phyloP scores from a whole-genome alignment of 148 eudicot genomes.

The Camellia lanceoleosa region DNA sequence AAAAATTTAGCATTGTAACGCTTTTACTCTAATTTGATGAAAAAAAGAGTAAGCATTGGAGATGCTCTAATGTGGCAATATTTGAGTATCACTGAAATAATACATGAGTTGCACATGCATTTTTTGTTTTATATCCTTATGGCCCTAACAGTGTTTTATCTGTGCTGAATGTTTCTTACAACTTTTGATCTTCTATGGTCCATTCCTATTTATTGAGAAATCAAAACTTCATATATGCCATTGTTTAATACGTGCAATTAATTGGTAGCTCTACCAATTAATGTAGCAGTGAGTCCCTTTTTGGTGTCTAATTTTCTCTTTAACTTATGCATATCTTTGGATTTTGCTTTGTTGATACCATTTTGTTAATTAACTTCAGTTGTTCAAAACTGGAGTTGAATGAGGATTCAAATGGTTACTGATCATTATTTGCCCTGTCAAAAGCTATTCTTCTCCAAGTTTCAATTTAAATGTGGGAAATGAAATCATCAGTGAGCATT shows the following conservation, averaged over 20 bases:
- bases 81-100: not conserved
- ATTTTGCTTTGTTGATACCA: not conserved
- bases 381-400: not conserved
- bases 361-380: not conserved
- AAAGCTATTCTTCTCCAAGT: not conserved
- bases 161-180: not conserved
- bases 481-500: not conserved
- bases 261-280: too few species aligned
- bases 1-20: too few species aligned
- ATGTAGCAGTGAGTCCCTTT: not conserved
- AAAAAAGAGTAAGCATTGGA: too few species aligned
- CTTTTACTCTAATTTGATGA: too few species aligned
- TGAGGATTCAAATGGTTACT: not conserved
- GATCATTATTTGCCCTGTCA: not conserved
- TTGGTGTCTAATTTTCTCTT: not conserved
- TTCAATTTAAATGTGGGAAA: not conserved
- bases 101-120: not conserved
- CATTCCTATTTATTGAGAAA: not conserved
- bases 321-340: not conserved
- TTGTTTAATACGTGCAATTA: not conserved
- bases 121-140: not conserved
- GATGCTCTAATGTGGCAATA: not conserved
- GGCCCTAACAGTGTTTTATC: not conserved
- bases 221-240: not conserved
- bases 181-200: not conserved